A percentile compares a stretch with the other conserved stretches of the same genome.
phyloP scores from a whole-genome alignment of 306 rosid species.

The Cucurbita argyrosperma region DNA sequence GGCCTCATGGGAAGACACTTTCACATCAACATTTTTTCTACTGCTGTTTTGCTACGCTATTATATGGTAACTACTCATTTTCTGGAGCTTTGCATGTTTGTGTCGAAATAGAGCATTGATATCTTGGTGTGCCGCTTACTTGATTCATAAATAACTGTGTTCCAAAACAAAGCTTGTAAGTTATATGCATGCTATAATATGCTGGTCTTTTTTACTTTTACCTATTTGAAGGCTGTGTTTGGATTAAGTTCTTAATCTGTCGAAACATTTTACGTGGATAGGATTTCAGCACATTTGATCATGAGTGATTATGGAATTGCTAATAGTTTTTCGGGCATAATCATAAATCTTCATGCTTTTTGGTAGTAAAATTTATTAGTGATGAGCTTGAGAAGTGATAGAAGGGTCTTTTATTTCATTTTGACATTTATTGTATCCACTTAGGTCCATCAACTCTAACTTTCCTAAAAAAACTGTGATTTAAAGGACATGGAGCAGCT shows the following conservation, averaged over 20 bases:
- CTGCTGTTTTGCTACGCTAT: constrained; percentile 40
- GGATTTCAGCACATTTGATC: background rate
- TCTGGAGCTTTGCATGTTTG: background rate
- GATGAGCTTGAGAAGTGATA: background rate
- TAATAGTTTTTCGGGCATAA: background rate
- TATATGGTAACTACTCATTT: constrained; percentile 39
- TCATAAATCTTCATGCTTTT: background rate
- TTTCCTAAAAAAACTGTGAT: background rate
- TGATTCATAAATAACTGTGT: background rate
- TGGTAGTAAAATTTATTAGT: background rate
- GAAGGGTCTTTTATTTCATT: background rate
- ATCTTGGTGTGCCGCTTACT: background rate
- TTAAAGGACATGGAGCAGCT: background rate
- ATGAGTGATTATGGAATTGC: background rate
- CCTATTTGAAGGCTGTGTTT: background rate
- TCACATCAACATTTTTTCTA: constrained; percentile 52
- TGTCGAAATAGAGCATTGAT: background rate
- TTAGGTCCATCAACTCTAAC: background rate
- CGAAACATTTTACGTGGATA: background rate
- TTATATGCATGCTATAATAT: background rate
- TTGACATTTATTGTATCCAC: background rate
- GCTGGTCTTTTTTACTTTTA: background rate
- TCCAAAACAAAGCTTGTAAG: background rate
- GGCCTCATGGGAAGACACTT: constrained; percentile 68
- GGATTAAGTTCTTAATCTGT: background rate